A percentile compares a stretch with the other conserved stretches of the same genome.
phyloP scores from a whole-genome alignment of 148 eudicot species.

The Camellia sinensis region DNA sequence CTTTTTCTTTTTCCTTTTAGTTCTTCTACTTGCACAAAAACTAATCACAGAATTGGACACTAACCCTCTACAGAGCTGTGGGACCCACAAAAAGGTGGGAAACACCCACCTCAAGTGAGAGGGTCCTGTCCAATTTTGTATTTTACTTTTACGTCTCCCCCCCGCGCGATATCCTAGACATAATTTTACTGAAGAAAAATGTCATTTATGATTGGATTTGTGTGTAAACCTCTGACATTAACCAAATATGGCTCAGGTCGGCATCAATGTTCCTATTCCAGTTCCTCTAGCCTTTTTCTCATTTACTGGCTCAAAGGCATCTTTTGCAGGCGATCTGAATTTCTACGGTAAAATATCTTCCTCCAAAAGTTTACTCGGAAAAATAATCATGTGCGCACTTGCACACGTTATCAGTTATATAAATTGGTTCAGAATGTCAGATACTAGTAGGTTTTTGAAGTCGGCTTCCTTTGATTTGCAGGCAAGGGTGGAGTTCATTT shows the following conservation, averaged over 20 bases:
- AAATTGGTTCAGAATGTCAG: not conserved
- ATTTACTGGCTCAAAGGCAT: slow-evolving; percentile 93
- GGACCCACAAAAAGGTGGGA: no score
- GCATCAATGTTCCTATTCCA: slow-evolving; percentile 96
- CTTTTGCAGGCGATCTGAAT: slow-evolving; percentile 97
- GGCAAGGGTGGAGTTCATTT: slow-evolving; percentile 97
- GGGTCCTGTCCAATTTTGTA: no score
- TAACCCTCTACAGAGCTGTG: no score
- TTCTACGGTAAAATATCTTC: slow-evolving; percentile 68
- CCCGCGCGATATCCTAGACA: not conserved
- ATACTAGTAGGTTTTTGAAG: not conserved
- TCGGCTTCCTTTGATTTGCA: slow-evolving; percentile 23
- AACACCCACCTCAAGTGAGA: no score
- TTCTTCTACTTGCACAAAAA: no score
- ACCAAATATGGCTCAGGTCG: slow-evolving; percentile 51
- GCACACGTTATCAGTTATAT: not conserved
- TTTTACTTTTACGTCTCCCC: no score
- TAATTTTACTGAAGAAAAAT: not conserved
- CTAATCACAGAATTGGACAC: no score
- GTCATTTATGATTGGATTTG: not conserved
- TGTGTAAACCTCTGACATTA: slow-evolving; percentile 7
- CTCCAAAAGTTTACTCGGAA: not conserved
- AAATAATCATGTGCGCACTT: not conserved
- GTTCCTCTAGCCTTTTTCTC: slow-evolving; percentile 96
- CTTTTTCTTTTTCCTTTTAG: not conserved